These are phyloP conservation scores for Eucalyptus sideroxylon DNA, from an alignment of 345 rosid genomes.

Conservation along the genomic window DNA sequence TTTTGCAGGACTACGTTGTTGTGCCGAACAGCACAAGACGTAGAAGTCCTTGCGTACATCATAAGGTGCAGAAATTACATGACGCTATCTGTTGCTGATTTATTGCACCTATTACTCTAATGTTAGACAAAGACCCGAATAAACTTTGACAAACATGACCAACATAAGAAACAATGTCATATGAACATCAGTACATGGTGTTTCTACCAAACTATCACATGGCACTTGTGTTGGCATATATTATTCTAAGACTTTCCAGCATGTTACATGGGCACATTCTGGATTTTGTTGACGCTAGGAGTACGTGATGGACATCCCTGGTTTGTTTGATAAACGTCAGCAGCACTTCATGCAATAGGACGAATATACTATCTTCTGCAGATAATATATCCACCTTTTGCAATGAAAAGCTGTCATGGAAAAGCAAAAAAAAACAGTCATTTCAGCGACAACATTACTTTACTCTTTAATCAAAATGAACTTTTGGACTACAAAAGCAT, in stretches of 20 bases:
- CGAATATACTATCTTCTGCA: neutral
- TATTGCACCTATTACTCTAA: neutral
- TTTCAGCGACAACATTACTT: neutral
- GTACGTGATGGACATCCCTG: neutral
- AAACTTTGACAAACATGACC: neutral
- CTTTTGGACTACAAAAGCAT: neutral
- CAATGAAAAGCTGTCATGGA: neutral
- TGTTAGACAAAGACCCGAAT: neutral
- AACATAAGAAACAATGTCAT: neutral
- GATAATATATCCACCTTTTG: neutral
- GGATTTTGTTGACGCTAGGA: neutral
- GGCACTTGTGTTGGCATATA: neutral
- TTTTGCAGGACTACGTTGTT: neutral
- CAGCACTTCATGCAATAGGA: neutral
- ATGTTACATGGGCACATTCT: neutral
- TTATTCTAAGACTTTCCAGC: neutral
- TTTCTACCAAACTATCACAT: neutral
- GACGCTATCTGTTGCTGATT: neutral
- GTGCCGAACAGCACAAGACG: neutral
- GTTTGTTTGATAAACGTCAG: neutral
- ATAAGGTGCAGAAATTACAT: neutral
- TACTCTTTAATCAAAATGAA: neutral
- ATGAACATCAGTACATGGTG: neutral
- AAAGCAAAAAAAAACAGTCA: neutral
- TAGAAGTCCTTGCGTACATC: neutral